Conservation (phyloP, 768 basidiomycete species). For the Panus rudis region DNA sequence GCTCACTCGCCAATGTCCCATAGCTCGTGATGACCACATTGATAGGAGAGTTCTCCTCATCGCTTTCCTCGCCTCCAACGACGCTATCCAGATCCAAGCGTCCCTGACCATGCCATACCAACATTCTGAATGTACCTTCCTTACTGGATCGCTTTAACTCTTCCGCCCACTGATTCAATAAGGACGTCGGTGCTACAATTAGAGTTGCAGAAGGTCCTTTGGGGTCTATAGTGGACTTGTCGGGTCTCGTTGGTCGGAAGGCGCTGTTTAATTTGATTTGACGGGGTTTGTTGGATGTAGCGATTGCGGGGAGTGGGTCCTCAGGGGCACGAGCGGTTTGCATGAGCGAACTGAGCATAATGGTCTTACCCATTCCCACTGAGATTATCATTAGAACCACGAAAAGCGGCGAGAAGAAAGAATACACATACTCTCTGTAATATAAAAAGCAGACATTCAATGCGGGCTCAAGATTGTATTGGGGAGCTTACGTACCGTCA, state of each 20-base stretch:
- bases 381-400: neutral
- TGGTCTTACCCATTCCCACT: constrained; percentile 98
- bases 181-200: constrained; percentile 87
- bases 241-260: constrained; percentile 37
- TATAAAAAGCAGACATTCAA: neutral
- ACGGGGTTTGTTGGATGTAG: constrained; percentile 35
- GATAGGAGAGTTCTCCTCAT: too few species aligned
- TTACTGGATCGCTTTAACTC: constrained; percentile 84
- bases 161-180: constrained; percentile 89
- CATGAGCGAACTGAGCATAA: constrained; percentile 87
- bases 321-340: constrained; percentile 62
- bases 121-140: constrained; percentile 53
- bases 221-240: constrained; percentile 28
- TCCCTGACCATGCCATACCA: constrained; percentile 88
- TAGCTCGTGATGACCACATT: constrained; percentile 90
- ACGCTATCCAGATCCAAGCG: constrained; percentile 61
- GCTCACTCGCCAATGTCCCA: constrained; percentile 86
- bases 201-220: constrained; percentile 58
- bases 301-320: too few species aligned
- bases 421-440: constrained; percentile 41
- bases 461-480: neutral
- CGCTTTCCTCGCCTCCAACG: constrained; percentile 48
- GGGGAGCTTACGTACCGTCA: constrained; percentile 57
- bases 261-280: constrained; percentile 58
- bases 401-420: neutral